Base-by-base conservation (phyloP, 2,329 filamentous ascomycete species). In the Penicillium polonicum region DNA sequence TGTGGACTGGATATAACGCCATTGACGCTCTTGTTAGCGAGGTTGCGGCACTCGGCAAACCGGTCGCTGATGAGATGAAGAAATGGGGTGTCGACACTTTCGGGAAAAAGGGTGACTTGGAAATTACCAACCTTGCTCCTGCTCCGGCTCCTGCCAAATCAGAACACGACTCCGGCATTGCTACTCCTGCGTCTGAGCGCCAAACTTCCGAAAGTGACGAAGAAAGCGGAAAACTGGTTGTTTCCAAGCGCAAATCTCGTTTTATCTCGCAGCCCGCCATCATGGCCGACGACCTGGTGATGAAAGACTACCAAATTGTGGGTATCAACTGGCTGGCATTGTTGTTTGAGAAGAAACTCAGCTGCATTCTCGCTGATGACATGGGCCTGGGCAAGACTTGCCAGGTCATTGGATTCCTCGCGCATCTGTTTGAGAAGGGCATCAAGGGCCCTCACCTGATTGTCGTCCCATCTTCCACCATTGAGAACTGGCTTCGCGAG, bases 321-420 rank as follows among this genome's bases (percentile, higher is more conserved):
- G 94, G 94, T 4, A 83, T 99, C 51, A 97, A 97, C 71, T 99
- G 94, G 94, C 83, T 99, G 69, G 86, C 88, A 55, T 77, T 97
- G 45, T 82, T 99, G 15, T 96, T 91, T 77, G 82, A 87, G 52
- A 87, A 90, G 57, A 82, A 87, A 29, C 83, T 95, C 51, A 93
- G 91, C 45, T 93, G 92, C 61, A 97, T 99, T 56, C 80, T 99
- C 19, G 94, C 94, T 2, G 94, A 99, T 71, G 94, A 99, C 71
- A 99, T 99, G 94, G 94, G 80, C 45, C 80, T 93, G 41, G 94
- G 94, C 45, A 99, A 99, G 80, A 99, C 94, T 0, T 97, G 92
- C 67, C 93, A 99, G 70, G 91, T 97, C 60, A 96, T 99, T 65
- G 87, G 91, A 0, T 91, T 99, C 68, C 82, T 99, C 45, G 89